Evolutionary conservation across 768 basidiomycete species (phyloP).

Genomic region (Lyophyllum atratum): DNA sequence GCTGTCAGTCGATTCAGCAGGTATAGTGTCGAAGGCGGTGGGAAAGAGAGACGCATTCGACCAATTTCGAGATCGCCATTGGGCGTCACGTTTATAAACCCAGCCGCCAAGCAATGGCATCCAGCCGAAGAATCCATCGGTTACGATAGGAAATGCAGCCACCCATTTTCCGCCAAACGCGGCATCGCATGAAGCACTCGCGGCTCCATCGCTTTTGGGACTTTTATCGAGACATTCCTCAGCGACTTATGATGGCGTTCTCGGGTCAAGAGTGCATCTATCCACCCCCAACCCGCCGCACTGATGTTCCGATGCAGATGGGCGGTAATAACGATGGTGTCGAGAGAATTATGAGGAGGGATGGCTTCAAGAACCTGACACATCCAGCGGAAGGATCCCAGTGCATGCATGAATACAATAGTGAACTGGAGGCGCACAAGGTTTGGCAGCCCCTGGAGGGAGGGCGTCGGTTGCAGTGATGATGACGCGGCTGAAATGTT

Average conservation of each 20-base stretch:
- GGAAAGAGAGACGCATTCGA: too few relatives aligned
- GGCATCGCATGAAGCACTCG: neutral
- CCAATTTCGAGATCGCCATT: too few relatives aligned
- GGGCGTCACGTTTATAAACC: too few relatives aligned
- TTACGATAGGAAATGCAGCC: neutral
- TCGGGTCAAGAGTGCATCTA: neutral
- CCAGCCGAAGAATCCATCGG: too few relatives aligned
- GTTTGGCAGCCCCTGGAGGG: neutral
- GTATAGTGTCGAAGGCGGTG: too few relatives aligned
- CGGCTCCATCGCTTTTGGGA: neutral
- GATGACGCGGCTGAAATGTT: too few relatives aligned
- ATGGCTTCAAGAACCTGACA: neutral
- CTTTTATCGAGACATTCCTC: neutral
- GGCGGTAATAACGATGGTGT: neutral
- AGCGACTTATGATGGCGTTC: neutral
- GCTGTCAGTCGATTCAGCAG: too few relatives aligned
- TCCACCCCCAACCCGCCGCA: neutral
- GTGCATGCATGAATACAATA: neutral
- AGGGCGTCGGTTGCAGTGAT: neutral
- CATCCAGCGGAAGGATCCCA: neutral
- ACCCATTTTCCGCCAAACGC: neutral
- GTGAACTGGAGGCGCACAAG: neutral
- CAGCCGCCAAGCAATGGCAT: too few relatives aligned
- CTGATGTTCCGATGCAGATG: neutral
- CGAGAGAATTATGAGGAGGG: neutral